Base-by-base conservation (phyloP, 306 rosid genomes). In the Malus sylvestris region DNA sequence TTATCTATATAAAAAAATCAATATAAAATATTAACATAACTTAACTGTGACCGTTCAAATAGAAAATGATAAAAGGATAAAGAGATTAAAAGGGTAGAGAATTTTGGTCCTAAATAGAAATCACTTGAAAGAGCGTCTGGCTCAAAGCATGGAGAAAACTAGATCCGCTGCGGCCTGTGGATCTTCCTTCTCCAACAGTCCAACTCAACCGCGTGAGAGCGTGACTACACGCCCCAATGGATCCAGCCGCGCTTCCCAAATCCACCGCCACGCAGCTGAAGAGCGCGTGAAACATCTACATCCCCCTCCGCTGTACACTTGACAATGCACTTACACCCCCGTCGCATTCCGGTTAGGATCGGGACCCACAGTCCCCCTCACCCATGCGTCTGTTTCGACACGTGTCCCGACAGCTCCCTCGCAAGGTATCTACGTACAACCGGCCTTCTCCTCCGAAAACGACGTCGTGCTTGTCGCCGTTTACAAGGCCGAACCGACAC, bases 401-500 rank as follows among this genome's bases (percentile, higher is more conserved):
- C 86, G 68, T 79, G 83, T 63, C 23, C 78, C 52, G 25, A 46
- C 58, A 38, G 10, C 13, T 29, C 30, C 49, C 20, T 35, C 69
- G 20, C 23, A 22, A 9, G 45, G 58, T 33, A 71, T 78, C 64
- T 33, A 15, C 64, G 58, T 29, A 73, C n/a, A 53, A 2, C 78
- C 4, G 45, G 25, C 12, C 52, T 59, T 38, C 42, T 20, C 49
- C 65, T 33, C 20, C 20, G 2, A 49, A 51, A 73, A 1, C 16
- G 12, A 30, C 55, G n/a, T 55, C 77, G 4, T 13, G 32, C 46
- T 0, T 25, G 13, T 23, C 46, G 23, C 38, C 71, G 73, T 74
- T 33, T 22, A 58, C 70, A 76, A 78, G 63, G 70, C 76, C 23
- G 69, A 76, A 78, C 88, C 85, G 81, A 82, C 87, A 76, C 76